Percentiles rank a stretch among this genome's conserved stretches.
phyloP scores from a whole-genome alignment of 495 filamentous ascomycete species.

The Penicillium coffeae region DNA sequence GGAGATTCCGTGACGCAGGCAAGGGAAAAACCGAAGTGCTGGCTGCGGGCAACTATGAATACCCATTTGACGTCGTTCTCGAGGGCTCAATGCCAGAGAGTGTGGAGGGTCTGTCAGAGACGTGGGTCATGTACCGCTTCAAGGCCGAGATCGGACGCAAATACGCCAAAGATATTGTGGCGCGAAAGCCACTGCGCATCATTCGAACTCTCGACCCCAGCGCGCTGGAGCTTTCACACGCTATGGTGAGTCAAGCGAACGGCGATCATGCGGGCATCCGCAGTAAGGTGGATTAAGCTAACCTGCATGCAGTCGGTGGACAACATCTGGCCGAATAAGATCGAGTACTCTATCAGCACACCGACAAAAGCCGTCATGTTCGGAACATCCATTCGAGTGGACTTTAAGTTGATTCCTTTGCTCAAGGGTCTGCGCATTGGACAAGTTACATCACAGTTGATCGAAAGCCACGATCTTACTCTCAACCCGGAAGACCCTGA shows the following conservation, averaged over 20 bases:
- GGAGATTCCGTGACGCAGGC: constrained; percentile 47
- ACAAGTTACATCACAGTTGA: constrained; percentile 65
- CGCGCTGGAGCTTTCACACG: constrained; percentile 77
- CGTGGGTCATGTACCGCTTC: constrained; percentile 80
- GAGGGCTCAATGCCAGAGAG: constrained; percentile 78
- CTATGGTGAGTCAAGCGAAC: constrained; percentile 56
- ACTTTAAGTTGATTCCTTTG: constrained; percentile 77
- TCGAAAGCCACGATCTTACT: constrained; percentile 72
- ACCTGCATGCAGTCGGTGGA: constrained; percentile 59
- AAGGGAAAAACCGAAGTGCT: constrained; percentile 59
- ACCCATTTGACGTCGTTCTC: constrained; percentile 76
- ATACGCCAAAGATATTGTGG: constrained; percentile 73
- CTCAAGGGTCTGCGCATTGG: constrained; percentile 83
- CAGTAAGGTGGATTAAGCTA: not conserved
- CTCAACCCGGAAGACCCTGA: constrained; percentile 48
- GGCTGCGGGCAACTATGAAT: constrained; percentile 80
- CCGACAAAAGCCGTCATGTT: constrained; percentile 90
- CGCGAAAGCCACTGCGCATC: constrained; percentile 77
- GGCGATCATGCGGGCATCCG: not conserved
- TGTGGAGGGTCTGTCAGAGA: constrained; percentile 77
- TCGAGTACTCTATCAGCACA: constrained; percentile 84
- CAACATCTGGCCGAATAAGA: constrained; percentile 92
- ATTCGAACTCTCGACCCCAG: constrained; percentile 80
- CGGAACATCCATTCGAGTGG: constrained; percentile 72
- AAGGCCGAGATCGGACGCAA: constrained; percentile 82